These are phyloP conservation scores for Xylaria longipes DNA, from an alignment of 495 filamentous ascomycete species.

Conservation along the genomic window DNA sequence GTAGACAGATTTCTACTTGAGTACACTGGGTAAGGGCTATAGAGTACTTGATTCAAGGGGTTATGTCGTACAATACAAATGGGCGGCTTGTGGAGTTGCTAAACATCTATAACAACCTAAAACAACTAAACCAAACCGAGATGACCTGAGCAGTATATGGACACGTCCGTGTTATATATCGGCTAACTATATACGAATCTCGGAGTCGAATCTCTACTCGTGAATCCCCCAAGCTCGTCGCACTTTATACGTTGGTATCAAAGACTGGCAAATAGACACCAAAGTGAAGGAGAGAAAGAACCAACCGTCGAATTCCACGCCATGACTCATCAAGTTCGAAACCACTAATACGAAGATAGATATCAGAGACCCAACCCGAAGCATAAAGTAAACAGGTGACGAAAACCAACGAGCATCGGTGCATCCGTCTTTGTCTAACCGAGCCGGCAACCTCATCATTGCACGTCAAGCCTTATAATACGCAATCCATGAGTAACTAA, in stretches of 20 bases:
- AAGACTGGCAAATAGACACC: not conserved
- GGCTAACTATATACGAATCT: not conserved
- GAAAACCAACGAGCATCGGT: not conserved
- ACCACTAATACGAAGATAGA: not conserved
- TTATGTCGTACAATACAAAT: not conserved
- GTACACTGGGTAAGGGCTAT: not conserved
- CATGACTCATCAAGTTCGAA: slow-evolving; percentile 25
- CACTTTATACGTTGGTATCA: not conserved
- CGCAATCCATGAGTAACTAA: not conserved
- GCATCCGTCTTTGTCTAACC: not conserved
- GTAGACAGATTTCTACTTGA: slow-evolving; percentile 6
- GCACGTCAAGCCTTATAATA: not conserved
- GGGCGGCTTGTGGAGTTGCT: not conserved
- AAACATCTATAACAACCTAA: not conserved
- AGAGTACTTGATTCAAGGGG: not conserved
- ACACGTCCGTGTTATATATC: not conserved
- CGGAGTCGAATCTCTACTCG: not conserved
- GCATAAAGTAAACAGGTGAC: not conserved
- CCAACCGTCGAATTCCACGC: slow-evolving; percentile 32
- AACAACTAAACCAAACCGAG: not conserved
- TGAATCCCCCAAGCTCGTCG: not conserved
- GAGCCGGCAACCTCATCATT: not conserved
- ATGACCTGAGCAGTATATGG: not conserved
- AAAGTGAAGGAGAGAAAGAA: not conserved
- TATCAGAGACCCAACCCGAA: not conserved